Conservation (phyloP, 805 yeast species). For the Komagataella ulmi region DNA sequence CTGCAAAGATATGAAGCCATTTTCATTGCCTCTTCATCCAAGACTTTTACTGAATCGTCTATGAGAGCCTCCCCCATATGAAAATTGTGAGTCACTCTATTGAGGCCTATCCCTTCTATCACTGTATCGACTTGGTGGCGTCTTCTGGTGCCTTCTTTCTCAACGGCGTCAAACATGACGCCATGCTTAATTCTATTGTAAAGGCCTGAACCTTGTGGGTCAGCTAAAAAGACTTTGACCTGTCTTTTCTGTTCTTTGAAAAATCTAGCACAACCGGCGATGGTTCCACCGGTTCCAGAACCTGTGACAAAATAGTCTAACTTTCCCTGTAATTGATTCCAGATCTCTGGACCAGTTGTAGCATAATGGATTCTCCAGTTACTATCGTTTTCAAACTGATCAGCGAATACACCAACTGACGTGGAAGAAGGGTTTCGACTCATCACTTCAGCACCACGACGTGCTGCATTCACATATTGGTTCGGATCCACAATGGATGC, state of each 20-base stretch:
- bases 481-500: constrained; percentile 90
- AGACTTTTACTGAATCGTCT: constrained; percentile 69
- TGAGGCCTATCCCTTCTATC: constrained; percentile 89
- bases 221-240: constrained; percentile 59
- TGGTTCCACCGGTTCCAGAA: constrained; percentile 96
- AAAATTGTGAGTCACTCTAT: constrained; percentile 76
- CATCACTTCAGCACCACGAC: constrained; percentile 43
- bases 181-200: constrained; percentile 77
- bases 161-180: constrained; percentile 85
- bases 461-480: constrained; percentile 86
- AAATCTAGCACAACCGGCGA: constrained; percentile 77
- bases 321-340: constrained; percentile 47
- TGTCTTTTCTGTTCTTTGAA: constrained; percentile 36
- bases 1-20: constrained; percentile 82
- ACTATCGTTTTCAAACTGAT: constrained; percentile 87
- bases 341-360: constrained; percentile 92
- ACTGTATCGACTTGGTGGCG: constrained; percentile 94
- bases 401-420: constrained; percentile 70
- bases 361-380: constrained; percentile 79
- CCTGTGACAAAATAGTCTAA: constrained; percentile 79
- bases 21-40: constrained; percentile 66
- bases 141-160: constrained; percentile 85
- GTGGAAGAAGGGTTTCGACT: constrained; percentile 22
- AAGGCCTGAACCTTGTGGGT: constrained; percentile 93
- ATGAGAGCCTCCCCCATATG: constrained; percentile 53